These are phyloP conservation scores for Sporothrix humicola DNA, from an alignment of 2,329 filamentous ascomycete genomes.

Conservation along the genomic window DNA sequence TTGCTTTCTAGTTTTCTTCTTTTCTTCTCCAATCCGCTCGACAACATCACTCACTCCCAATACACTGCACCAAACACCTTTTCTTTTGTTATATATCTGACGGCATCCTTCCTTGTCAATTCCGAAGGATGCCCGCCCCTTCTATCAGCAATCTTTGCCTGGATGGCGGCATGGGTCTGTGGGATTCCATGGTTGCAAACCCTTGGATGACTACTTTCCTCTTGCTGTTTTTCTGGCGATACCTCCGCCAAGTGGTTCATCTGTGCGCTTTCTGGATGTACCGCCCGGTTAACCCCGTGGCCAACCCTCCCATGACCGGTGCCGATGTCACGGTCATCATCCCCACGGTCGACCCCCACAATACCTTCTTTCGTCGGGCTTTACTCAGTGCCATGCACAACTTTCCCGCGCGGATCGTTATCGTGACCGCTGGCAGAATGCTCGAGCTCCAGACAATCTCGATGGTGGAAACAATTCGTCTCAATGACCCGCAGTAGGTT, in stretches of 20 bases:
- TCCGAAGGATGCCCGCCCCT: not conserved
- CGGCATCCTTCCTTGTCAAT: not conserved
- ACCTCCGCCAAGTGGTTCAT: constrained; percentile 54
- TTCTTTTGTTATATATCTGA: not conserved
- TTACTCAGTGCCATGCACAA: constrained; percentile 50
- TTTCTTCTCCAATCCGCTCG: not conserved
- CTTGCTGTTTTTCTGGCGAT: constrained; percentile 52
- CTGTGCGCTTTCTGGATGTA: constrained; percentile 51
- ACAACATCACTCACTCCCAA: not conserved
- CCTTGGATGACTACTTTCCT: constrained; percentile 41
- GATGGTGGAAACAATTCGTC: constrained; percentile 25
- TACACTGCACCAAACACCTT: not conserved
- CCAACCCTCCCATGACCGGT: constrained; percentile 43
- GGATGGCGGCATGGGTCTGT: not conserved
- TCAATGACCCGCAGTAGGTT: constrained; percentile 9
- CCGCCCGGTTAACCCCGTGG: constrained; percentile 42
- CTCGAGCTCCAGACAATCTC: constrained; percentile 39
- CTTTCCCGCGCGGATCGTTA: constrained; percentile 47
- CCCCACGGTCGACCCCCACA: constrained; percentile 55
- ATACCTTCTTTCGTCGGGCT: constrained; percentile 51
- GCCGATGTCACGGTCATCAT: constrained; percentile 58
- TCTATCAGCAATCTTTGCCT: not conserved
- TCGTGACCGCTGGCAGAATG: constrained; percentile 53
- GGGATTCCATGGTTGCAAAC: not conserved
- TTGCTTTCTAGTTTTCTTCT: not conserved